Conservation (phyloP, 2,329 filamentous ascomycete species). For the Phoma sp. region DNA sequence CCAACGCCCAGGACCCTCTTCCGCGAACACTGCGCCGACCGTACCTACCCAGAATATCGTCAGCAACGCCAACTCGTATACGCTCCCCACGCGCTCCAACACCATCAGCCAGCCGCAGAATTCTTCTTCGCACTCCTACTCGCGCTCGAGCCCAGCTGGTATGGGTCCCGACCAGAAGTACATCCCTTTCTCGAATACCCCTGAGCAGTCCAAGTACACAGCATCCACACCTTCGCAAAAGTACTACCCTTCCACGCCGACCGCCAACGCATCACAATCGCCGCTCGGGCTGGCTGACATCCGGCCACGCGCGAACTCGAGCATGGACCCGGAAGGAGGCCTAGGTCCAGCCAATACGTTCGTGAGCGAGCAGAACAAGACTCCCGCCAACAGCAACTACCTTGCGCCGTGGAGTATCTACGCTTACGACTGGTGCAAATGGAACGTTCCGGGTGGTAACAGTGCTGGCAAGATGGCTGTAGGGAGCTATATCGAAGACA, state of each 20-base stretch:
- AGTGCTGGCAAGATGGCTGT: slow-evolving; percentile 91
- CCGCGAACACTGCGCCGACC: slow-evolving; percentile 63
- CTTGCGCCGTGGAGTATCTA: slow-evolving; percentile 94
- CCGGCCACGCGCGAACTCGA: slow-evolving; percentile 81
- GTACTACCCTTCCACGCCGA: slow-evolving; percentile 61
- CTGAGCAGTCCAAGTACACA: slow-evolving; percentile 58
- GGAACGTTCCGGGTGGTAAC: slow-evolving; percentile 73
- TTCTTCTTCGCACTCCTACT: slow-evolving; percentile 64
- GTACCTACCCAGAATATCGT: slow-evolving; percentile 61
- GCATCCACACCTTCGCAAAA: slow-evolving; percentile 59
- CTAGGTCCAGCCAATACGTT: slow-evolving; percentile 61
- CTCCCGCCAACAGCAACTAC: slow-evolving; percentile 84
- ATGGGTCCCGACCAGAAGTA: slow-evolving; percentile 66
- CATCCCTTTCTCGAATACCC: slow-evolving; percentile 68
- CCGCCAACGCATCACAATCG: slow-evolving; percentile 74
- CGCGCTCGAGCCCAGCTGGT: slow-evolving; percentile 79
- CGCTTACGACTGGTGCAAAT: slow-evolving; percentile 99
- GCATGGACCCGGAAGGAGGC: slow-evolving; percentile 72
- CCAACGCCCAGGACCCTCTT: slow-evolving; percentile 59
- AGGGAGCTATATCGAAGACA: slow-evolving; percentile 95
- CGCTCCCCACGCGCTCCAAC: slow-evolving; percentile 69
- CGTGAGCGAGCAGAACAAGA: slow-evolving; percentile 70
- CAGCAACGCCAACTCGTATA: slow-evolving; percentile 64
- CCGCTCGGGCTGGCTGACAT: slow-evolving; percentile 93
- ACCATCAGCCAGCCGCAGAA: slow-evolving; percentile 63